phyloP scores from a whole-genome alignment of 2,329 filamentous ascomycete genomes.

The Claviceps humidiphila region DNA sequence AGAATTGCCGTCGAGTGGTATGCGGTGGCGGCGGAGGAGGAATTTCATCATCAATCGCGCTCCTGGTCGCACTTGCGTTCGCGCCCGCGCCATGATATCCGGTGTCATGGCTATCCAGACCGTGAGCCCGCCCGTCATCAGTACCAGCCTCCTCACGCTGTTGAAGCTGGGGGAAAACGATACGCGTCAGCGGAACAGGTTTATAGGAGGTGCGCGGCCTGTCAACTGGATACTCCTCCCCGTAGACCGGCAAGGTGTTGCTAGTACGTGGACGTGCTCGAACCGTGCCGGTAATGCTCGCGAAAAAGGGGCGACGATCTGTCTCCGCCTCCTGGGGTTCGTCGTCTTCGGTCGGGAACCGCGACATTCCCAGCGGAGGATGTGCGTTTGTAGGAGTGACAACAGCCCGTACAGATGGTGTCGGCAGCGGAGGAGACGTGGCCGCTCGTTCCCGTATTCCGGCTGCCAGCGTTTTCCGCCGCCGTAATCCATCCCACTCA shows the following conservation, averaged over 20 bases:
- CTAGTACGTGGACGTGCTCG: conserved; percentile 21
- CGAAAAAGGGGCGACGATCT: conserved; percentile 35
- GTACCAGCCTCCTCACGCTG: conserved; percentile 27
- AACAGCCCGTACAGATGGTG: conserved; percentile 12
- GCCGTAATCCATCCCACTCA: conserved; percentile 84
- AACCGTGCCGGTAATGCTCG: conserved; percentile 44
- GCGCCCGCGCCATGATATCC: conserved; percentile 35
- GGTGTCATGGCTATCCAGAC: conserved; percentile 32
- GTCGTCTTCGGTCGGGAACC: conserved; percentile 55
- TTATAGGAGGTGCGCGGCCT: conserved; percentile 42
- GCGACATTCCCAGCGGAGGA: conserved; percentile 63
- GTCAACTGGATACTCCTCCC: conserved; percentile 24
- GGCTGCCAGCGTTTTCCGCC: conserved; percentile 45
- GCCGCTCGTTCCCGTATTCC: conserved; percentile 17
- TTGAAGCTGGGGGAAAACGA: conserved; percentile 36
- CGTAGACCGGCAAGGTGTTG: conserved; percentile 17
- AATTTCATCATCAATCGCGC: conserved; percentile 23
- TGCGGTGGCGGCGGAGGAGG: conserved; percentile 42
- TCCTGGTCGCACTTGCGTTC: conserved; percentile 18
- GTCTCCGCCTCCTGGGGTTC: conserved; percentile 37
- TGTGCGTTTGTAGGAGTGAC: conserved; percentile 16
- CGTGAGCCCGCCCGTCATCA: conserved; percentile 26
- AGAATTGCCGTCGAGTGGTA: conserved; percentile 66
- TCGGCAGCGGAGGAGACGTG: conserved; percentile 14
- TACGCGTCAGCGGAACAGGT: conserved; percentile 50